Evolutionary conservation across 208 protist species (phyloP), one percentile per base, ranked within the genome.

Genomic region (Leptomonas seymouri): DNA sequence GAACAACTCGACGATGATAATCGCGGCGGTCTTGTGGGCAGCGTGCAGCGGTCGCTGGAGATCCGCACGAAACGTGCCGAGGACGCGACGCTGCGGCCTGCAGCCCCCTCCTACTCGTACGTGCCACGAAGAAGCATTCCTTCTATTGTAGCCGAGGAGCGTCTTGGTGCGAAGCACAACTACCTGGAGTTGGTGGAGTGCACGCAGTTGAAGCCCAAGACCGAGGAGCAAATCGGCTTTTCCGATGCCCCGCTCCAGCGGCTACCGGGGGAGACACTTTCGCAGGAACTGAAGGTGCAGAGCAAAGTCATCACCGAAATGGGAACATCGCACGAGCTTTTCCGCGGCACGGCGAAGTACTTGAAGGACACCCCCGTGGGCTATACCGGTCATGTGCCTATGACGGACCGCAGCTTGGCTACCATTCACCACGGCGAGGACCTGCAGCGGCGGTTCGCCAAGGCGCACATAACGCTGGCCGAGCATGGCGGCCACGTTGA

Each of bases 401-500:
- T 60, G 27, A 28, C 82, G 14, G 68, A 77, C 5, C 67, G 64
- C 48, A 96, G 93, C 73, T 45, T 86, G 0, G 54, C 58, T 4
- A 41, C 63, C 20, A 79, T 88, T 14, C 79, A 80, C 42, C 79
- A 88, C 60, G 81, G 83, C 45, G 67, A 87, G n/a, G 87, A 90
- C 64, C 44, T 79, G 4, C 71, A 93, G 16, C 63, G 88, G 0
- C 27, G 80, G 42, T 96, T 85, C 55, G 86, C 93, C 58, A 97
- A 96, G 62, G 93, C 92, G 8, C 89, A 78, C 77, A 93, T 97
- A 89, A 97, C 92, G 7, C 79, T 95, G 20, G 88, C 93, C 14
- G 77, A 85, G 41, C 91, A 97, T 66, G 91, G 91, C 41, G 82
- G 95, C 39, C 94, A 88, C 53, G 71, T 91, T 3, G 87, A 91